Evolutionary conservation across 2,329 filamentous ascomycete genomes (phyloP).

Genomic region (Sarocladium kiliense): DNA sequence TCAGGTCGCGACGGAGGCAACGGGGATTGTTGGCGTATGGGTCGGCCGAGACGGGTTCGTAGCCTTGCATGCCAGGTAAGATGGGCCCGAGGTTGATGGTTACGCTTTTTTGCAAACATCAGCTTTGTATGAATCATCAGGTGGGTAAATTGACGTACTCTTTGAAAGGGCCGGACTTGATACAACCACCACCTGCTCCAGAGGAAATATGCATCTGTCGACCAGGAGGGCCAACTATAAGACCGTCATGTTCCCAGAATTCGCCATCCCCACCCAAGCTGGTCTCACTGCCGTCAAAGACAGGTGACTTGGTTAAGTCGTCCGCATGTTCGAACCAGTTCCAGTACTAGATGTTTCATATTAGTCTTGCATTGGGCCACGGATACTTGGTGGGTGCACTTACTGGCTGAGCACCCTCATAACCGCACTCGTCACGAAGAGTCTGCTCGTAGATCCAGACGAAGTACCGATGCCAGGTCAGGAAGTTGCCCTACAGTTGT

Average conservation of each 20-base stretch:
- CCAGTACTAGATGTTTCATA: slow-evolving; percentile 32
- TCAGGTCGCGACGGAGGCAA: slow-evolving; percentile 38
- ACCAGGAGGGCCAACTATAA: not conserved
- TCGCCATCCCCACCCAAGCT: slow-evolving; percentile 35
- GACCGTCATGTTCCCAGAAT: slow-evolving; percentile 10
- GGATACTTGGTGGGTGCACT: not conserved
- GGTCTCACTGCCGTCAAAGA: slow-evolving; percentile 50
- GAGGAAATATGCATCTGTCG: slow-evolving; percentile 24
- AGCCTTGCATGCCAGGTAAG: slow-evolving; percentile 13
- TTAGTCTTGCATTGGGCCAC: not conserved
- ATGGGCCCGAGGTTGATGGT: slow-evolving; percentile 25
- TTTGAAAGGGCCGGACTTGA: slow-evolving; percentile 44
- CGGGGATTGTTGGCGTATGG: slow-evolving; percentile 35
- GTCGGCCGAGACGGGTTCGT: not conserved
- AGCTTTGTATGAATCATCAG: slow-evolving; percentile 11
- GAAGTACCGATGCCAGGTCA: slow-evolving; percentile 39
- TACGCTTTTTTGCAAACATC: slow-evolving; percentile 13
- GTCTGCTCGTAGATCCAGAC: slow-evolving; percentile 31
- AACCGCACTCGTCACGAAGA: slow-evolving; percentile 35
- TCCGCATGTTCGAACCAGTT: slow-evolving; percentile 36
- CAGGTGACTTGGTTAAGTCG: slow-evolving; percentile 40
- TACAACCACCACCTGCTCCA: slow-evolving; percentile 52
- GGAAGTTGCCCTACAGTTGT: slow-evolving; percentile 20
- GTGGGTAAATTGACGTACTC: no score
- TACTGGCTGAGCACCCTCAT: slow-evolving; percentile 28